Conservation (phyloP, 345 rosid genomes). For the Salix arbutifolia region DNA sequence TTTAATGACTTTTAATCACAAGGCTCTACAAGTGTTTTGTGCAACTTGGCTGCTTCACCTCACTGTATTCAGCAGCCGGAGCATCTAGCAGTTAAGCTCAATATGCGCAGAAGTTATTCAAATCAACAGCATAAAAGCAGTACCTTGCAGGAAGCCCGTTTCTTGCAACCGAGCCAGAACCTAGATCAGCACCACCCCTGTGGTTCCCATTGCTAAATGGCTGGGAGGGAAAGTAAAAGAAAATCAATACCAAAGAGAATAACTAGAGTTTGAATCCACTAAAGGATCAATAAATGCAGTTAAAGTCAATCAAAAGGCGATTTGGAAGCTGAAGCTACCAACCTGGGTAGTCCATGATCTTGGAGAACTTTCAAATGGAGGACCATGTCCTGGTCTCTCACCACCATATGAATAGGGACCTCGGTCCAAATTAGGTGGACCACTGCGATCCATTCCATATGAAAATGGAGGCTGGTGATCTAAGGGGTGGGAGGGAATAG, state of each 20-base stretch:
- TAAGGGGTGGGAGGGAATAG: conserved; percentile 34
- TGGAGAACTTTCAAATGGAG: conserved; percentile 67
- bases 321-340: conserved; percentile 10
- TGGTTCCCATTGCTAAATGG: conserved; percentile 42
- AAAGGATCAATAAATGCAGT: no score
- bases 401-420: conserved; percentile 38
- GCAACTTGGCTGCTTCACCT: not conserved
- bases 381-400: conserved; percentile 63
- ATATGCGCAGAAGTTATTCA: not conserved
- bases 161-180: conserved; percentile 45
- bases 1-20: not conserved
- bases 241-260: conserved; percentile 3
- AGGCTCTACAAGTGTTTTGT: not conserved
- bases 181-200: conserved; percentile 52
- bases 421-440: conserved; percentile 33
- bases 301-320: no score
- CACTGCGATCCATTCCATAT: conserved; percentile 37
- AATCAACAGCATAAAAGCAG: conserved; percentile 3
- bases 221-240: conserved; percentile 25
- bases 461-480: conserved; percentile 36
- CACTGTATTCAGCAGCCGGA: not conserved
- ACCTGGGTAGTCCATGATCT: conserved; percentile 77
- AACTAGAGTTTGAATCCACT: not conserved
- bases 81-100: not conserved
- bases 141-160: conserved; percentile 55